Evolutionary conservation across 306 rosid species (phyloP), one percentile per base, ranked within the genome.

Genomic region (Dicorynia guianensis): DNA sequence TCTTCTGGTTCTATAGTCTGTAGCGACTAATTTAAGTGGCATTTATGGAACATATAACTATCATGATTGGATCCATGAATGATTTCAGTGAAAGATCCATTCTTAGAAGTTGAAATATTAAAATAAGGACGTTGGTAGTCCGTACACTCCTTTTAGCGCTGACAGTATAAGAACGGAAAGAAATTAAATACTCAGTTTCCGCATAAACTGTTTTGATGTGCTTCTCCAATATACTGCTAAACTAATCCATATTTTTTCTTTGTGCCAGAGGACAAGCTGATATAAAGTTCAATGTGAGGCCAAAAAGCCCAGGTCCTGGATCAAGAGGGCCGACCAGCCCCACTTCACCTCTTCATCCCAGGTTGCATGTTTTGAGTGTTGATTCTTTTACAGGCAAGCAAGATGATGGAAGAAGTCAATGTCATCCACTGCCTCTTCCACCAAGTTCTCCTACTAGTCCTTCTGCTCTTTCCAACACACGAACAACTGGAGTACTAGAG

Each of bases 271-370:
- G 70, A 50, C 80, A 46, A 42, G 77, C 52, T 46, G 88, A 89
- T 55, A 36, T 76, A 56, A 89, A 79, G 76, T 70, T 59, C 50
- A 71, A 58, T 67, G 17, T 48, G 47, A 85, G 73, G 81, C 46
- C 85, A 5, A 85, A 77, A 77, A 89, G 94, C 82, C 89, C 94
- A 4, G 85, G 87, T 68, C 85, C 90, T 19, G 83, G 84, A 50
- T 85, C 88, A 15, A 78, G 87, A 80, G 91, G 91, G 6, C 91
- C 91, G 38, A 83, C 91, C 42, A 87, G 91, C 76, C 94, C 94
- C 9, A 87, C 94, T 10, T 87, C 91, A 25, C 88, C 94, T 73
- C 91, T 89, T 60, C 87, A 87, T 60, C 68, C 86, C 4, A 83
- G 79, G 82, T 74, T 86, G 55, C 44, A 61, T 53, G 75, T 74